A percentile compares a stretch with the other conserved stretches of the same genome.
These are phyloP conservation scores for Cylindrotheca fusiformis DNA, from an alignment of 108 stramenopile species.

Conservation along the genomic window DNA sequence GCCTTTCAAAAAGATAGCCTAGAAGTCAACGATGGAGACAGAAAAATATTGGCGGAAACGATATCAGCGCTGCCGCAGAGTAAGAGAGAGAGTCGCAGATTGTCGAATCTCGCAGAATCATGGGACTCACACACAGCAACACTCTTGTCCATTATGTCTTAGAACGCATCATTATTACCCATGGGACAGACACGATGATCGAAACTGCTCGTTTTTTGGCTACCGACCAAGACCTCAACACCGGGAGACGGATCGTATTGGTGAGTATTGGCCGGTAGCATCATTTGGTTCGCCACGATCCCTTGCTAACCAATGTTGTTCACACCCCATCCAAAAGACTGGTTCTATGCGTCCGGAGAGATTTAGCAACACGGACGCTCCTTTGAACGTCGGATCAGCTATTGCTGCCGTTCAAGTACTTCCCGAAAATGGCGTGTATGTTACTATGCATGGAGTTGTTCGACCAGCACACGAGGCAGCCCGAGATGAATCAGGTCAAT, in stretches of 20 bases:
- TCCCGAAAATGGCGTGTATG: not conserved
- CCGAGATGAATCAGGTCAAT: not conserved
- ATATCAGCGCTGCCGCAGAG: not conserved
- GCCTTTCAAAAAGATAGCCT: conserved; percentile 49
- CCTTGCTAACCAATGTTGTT: not conserved
- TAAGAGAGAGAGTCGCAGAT: not conserved
- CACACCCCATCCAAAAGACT: conserved; percentile 4
- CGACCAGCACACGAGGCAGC: conserved; percentile 1
- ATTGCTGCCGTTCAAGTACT: conserved; percentile 21
- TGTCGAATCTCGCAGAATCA: not conserved
- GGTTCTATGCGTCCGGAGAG: conserved; percentile 58
- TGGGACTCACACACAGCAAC: not conserved
- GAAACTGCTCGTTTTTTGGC: conserved; percentile 40
- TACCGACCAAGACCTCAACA: not conserved
- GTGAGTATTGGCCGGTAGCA: not conserved
- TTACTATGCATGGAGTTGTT: conserved; percentile 20
- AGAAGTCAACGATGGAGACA: conserved; percentile 38
- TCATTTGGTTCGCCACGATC: too few species aligned
- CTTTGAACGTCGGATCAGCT: conserved; percentile 48
- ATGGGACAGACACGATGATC: conserved; percentile 60
- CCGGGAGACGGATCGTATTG: conserved; percentile 2
- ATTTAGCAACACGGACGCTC: conserved; percentile 54
- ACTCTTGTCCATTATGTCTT: not conserved
- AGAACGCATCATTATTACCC: conserved; percentile 44
- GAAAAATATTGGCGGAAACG: conserved; percentile 7